Evolutionary conservation across 495 filamentous ascomycete genomes (phyloP), one percentile per base, ranked within the genome.

Genomic region (Podospora bellae-mahoneyi): DNA sequence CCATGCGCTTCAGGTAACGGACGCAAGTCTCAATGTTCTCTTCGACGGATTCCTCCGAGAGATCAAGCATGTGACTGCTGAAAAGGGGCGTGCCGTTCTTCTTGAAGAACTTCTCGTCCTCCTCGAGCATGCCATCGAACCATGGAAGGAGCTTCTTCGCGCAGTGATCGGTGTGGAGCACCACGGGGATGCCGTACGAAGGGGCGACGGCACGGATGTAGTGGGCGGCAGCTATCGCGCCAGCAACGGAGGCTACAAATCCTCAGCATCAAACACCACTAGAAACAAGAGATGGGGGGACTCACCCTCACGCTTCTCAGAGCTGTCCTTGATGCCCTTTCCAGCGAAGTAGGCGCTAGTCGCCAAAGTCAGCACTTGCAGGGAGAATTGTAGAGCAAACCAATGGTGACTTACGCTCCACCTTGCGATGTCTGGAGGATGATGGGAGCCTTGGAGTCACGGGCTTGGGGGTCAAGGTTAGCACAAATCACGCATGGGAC

Each of bases 11-110:
- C 53, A 97, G 85, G 85, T 98, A 97, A 76, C 89, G 86, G 75
- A 89, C 90, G 67, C 93, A 97, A 73, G 92, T 97, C 69, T 87
- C 71, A 74, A 99, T 94, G 88, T 99, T 99, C 78, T 84, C 89
- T 48, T 94, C 87, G 64, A 96, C 89, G 32, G 84, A 77, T 84
- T 98, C 95, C 85, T 97, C 94, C 44, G 87, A 55, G 75, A 99
- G 78, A 81, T 99, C 95, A 74, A 99, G 97, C 95, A 99, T 98
- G 87, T 99, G 95, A 73, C 84, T 88, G 75, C 89, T 92, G 88
- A 94, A 99, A 60, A 99, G 90, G 66, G 96, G 95, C 79, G 93
- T 90, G 79, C 91, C 91, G 79, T 96, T 88, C 75, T 87, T 76
- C 86, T 96, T 94, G 90, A 94, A 96, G 84, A 94, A 92, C 64